Evolutionary conservation across 2,329 filamentous ascomycete genomes (phyloP).

Genomic region (Aspergillus latus): DNA sequence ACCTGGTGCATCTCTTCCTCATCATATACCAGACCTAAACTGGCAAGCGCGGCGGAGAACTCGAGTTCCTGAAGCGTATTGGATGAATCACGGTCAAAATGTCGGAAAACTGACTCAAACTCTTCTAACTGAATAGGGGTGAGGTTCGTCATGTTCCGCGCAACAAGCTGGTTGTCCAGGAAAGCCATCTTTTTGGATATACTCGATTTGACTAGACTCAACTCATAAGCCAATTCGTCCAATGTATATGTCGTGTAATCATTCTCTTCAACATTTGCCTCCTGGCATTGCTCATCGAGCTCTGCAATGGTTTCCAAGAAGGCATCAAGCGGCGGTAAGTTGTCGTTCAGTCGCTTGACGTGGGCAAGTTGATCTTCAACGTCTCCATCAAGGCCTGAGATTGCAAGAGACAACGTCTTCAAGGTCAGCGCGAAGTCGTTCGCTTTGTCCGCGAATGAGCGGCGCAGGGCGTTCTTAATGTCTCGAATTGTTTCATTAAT

Average conservation of each 20-base stretch:
- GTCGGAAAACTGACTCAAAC: slow-evolving; percentile 96
- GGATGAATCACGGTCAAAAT: slow-evolving; percentile 91
- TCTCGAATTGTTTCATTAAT: slow-evolving; percentile 99
- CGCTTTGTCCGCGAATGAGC: slow-evolving; percentile 93
- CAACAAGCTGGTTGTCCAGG: slow-evolving; percentile 97
- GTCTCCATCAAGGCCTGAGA: slow-evolving; percentile 95
- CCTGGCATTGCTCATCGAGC: slow-evolving; percentile 83
- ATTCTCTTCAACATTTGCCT: slow-evolving; percentile 98
- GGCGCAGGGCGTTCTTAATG: slow-evolving; percentile 93
- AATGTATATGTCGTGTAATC: slow-evolving; percentile 99
- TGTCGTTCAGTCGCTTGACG: slow-evolving; percentile 80
- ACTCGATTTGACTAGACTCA: slow-evolving; percentile 84
- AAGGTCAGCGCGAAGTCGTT: slow-evolving; percentile 96
- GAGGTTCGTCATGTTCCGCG: slow-evolving; percentile 96
- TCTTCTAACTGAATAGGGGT: slow-evolving; percentile 98
- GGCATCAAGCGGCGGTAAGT: slow-evolving; percentile 81
- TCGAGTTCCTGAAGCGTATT: slow-evolving; percentile 92
- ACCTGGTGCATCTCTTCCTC: slow-evolving; percentile 98
- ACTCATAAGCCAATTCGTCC: slow-evolving; percentile 91
- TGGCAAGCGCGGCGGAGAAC: slow-evolving; percentile 94
- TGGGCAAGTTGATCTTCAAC: slow-evolving; percentile 92
- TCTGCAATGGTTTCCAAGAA: slow-evolving; percentile 85
- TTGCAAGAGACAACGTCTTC: slow-evolving; percentile 90
- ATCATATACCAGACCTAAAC: slow-evolving; percentile 90
- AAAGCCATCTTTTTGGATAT: slow-evolving; percentile 97